Evolutionary conservation across 1,284 basidiomycete species (phyloP), one percentile per base, ranked within the genome.

Genomic region (Ganoderma sp.): DNA sequence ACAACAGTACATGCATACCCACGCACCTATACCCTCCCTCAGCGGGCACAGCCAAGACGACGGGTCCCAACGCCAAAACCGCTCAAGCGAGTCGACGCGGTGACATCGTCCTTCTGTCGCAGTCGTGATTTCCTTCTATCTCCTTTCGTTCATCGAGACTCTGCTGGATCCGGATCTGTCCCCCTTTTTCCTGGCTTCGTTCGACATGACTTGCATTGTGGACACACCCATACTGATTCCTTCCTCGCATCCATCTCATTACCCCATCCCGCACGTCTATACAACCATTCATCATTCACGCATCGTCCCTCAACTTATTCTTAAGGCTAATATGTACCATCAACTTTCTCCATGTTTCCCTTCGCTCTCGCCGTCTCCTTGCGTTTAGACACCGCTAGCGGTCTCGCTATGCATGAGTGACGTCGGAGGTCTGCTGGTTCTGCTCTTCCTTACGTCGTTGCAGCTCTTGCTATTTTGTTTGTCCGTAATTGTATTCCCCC

Each of bases 1-100:
- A 15, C 67, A 66, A 8, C 65, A 61, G 41, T 61, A 34, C 60
- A 48, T 65, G 15, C 61, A 67, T 41, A 71, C 69, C 25, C 75
- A 71, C n/a, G 69, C 69, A 25, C 70, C 68, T 48, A 67, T 71
- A 69, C 67, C 70, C 10, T 69, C 70, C 9, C 56, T 73, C 67
- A 64, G 68, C 28, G 70, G 69, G 41, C 70, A 70, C 37, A 68
- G 64, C 34, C 28, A 64, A 3, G 37, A 25, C 22, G 39, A 64
- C 15, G 12, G 22, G 10, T 60, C 58, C 8, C n/a, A 60, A 14
- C 9, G 58, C 58, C 37, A 28, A n/a, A 22, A 25, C 22, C 50
- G 37, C 25, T 68, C 72, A 1, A 68, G 69, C 32, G 66, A 70
- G 60, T 70, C 67, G 22, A 61, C 50, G 50, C 50, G 61, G 43